Conservation (phyloP, 169 alveolate genomes). For the Plasmodium blacklocki region DNA sequence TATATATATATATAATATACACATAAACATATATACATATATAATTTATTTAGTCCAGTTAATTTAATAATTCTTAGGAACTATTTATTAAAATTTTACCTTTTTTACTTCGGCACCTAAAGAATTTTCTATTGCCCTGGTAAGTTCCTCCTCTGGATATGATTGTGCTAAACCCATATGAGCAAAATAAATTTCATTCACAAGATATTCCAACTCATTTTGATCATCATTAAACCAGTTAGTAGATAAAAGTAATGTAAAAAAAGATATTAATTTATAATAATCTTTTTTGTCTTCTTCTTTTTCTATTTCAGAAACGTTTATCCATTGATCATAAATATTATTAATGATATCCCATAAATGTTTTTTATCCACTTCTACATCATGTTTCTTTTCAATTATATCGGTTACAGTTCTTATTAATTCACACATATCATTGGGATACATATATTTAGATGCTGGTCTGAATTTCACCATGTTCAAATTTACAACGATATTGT, state of each 20-base stretch:
- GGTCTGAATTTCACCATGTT: slow-evolving; percentile 26
- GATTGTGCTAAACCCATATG: slow-evolving; percentile 32
- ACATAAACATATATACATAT: not conserved
- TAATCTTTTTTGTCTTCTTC: slow-evolving; percentile 65
- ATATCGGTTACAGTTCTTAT: slow-evolving; percentile 23
- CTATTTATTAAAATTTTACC: slow-evolving; percentile 7
- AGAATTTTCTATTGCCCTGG: slow-evolving; percentile 34
- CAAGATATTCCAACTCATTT: slow-evolving; percentile 33
- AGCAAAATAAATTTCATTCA: slow-evolving; percentile 54
- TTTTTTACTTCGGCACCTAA: slow-evolving; percentile 51
- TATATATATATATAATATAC: not conserved
- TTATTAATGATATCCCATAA: slow-evolving; percentile 44
- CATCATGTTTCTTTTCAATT: slow-evolving; percentile 25
- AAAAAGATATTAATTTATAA: slow-evolving; percentile 39
- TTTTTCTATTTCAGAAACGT: slow-evolving; percentile 37
- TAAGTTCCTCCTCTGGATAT: slow-evolving; percentile 33
- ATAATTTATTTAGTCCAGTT: not conserved
- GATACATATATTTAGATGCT: slow-evolving; percentile 46
- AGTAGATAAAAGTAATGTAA: slow-evolving; percentile 47
- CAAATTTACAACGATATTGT: no score
- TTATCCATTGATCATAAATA: slow-evolving; percentile 46
- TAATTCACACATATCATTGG: slow-evolving; percentile 61
- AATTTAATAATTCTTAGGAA: not conserved
- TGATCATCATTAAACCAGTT: slow-evolving; percentile 66
- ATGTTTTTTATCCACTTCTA: slow-evolving; percentile 34